phyloP scores from a whole-genome alignment of 2,329 filamentous ascomycete species.

The Boeremia lycopersici region DNA sequence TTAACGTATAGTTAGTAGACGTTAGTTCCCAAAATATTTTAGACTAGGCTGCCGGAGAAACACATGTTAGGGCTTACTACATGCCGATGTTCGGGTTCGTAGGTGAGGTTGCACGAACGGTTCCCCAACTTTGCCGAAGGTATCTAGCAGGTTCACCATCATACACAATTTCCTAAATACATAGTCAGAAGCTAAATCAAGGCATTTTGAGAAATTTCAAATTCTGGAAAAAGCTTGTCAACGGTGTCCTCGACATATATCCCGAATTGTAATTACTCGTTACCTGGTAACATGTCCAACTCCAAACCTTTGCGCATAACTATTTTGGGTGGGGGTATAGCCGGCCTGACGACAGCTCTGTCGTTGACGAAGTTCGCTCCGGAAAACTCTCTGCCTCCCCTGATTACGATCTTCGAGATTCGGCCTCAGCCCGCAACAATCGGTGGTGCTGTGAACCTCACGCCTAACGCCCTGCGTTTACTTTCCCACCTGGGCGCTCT shows the following conservation, averaged over 20 bases:
- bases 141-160: slow-evolving; percentile 1
- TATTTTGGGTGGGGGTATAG: slow-evolving; percentile 43
- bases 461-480: slow-evolving; percentile 66
- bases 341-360: slow-evolving; percentile 46
- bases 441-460: slow-evolving; percentile 66
- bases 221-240: neutral
- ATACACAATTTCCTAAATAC: neutral
- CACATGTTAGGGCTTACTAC: neutral
- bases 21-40: no score
- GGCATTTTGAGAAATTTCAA: neutral
- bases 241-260: neutral
- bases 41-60: no score
- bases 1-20: no score
- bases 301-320: slow-evolving; percentile 29
- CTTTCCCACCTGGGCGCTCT: slow-evolving; percentile 55
- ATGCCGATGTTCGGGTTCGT: neutral
- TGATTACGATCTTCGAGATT: slow-evolving; percentile 57
- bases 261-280: neutral
- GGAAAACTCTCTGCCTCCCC: slow-evolving; percentile 38
- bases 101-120: neutral
- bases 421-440: slow-evolving; percentile 53
- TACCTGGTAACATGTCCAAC: neutral
- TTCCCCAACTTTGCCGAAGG: slow-evolving; percentile 16
- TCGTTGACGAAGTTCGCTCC: slow-evolving; percentile 53
- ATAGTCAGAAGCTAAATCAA: neutral